Conservation (phyloP, 495 filamentous ascomycete species). For the Podospora anserina region DNA sequence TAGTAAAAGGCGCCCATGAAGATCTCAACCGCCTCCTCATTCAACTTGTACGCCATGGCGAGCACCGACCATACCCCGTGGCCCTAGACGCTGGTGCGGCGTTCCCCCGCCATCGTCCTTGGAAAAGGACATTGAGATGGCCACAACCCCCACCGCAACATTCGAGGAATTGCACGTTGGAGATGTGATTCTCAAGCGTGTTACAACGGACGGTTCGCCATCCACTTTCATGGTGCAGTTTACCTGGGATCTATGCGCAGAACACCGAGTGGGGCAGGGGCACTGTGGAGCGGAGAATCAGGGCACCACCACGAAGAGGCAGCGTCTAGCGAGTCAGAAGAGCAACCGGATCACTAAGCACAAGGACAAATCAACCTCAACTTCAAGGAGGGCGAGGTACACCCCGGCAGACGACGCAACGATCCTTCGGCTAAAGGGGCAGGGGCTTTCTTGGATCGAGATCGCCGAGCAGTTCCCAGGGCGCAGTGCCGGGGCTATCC, state of each 20-base stretch:
- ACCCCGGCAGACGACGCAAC: conserved; percentile 7
- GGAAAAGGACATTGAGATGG: too few relatives aligned
- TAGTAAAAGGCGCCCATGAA: conserved; percentile 10
- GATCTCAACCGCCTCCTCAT: conserved; percentile 8
- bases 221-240: conserved; percentile 12
- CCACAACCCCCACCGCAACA: neutral
- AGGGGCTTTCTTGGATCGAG: conserved; percentile 8
- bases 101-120: too few relatives aligned
- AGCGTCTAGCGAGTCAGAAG: conserved; percentile 5
- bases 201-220: conserved; percentile 10
- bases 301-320: neutral
- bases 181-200: conserved; percentile 11
- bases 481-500: neutral
- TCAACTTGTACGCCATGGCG: conserved; percentile 7
- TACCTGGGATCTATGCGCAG: conserved; percentile 4
- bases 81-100: too few relatives aligned
- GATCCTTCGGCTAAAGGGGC: conserved; percentile 11
- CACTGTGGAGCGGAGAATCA: neutral
- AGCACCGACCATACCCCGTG: conserved; percentile 8
- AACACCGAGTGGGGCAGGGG: conserved; percentile 6
- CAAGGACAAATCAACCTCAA: neutral
- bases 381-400: conserved; percentile 8
- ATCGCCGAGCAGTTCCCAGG: conserved; percentile 6
- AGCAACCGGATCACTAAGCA: neutral
- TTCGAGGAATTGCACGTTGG: conserved; percentile 13